Conservation (phyloP, 805 yeast species). For the Kluyveromyces wickerhamii region DNA sequence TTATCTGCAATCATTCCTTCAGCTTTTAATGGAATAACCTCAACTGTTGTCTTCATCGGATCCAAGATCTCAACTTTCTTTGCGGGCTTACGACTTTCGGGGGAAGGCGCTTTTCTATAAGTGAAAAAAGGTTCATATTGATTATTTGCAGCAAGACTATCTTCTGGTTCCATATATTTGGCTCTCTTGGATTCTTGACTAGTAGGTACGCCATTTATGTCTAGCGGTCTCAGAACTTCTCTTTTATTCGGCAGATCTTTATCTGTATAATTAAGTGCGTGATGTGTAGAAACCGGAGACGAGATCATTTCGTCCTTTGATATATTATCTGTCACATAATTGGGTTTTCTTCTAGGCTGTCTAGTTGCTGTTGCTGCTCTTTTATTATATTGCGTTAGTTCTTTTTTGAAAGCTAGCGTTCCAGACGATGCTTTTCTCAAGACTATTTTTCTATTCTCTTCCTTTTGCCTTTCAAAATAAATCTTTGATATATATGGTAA, state of each 20-base stretch:
- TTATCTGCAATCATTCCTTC: not conserved
- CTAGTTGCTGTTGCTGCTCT: not conserved
- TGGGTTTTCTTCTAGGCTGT: constrained; percentile 10
- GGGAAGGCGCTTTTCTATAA: constrained; percentile 3
- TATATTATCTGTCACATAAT: constrained; percentile 1
- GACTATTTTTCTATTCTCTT: constrained; percentile 27
- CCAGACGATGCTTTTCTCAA: constrained; percentile 15
- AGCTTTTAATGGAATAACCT: constrained; percentile 5
- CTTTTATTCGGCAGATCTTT: constrained; percentile 11
- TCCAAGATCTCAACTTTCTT: constrained; percentile 16
- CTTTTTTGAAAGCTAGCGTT: constrained; percentile 7
- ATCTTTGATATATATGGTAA: constrained; percentile 31
- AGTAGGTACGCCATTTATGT: constrained; percentile 16
- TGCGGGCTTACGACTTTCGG: constrained; percentile 3
- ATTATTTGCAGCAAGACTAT: too few relatives aligned
- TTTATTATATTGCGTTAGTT: constrained; percentile 2
- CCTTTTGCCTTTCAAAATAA: constrained; percentile 33
- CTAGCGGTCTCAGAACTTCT: constrained; percentile 24
- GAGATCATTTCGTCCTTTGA: not conserved
- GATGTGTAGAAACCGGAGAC: not conserved
- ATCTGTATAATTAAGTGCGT: not conserved
- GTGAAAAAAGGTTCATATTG: not conserved
- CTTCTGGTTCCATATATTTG: not conserved
- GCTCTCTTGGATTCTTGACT: not conserved
- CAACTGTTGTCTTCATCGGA: constrained; percentile 6